Base-by-base conservation (phyloP, 495 filamentous ascomycete genomes). In the Tuber calosporum region DNA sequence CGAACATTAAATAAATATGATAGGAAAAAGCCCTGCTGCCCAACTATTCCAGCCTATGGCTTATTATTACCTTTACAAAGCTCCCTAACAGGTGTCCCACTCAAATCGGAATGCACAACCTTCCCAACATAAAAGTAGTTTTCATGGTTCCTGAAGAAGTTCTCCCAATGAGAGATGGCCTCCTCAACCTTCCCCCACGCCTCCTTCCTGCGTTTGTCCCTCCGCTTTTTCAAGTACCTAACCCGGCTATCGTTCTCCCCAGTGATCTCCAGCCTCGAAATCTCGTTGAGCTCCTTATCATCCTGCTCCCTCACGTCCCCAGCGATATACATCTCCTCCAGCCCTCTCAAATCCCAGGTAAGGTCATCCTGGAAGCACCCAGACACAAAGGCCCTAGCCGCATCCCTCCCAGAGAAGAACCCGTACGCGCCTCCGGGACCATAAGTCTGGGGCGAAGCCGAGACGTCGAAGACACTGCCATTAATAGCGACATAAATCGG, bases 401-500 rank as follows among this genome's bases (percentile, higher is more conserved):
- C 95, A 83, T 99, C 95, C 26, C 86, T 85, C 41, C 95, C 95
- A 0, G 93, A 86, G 83, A 99, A 97, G 84, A 92, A 91, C 70
- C 88, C 85, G 86, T 99, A 99, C 67, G 86, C 87, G 3, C 95
- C 96, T 26, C 92, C 94, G 0, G 93, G 92, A 1, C 95, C 94
- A 87, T 99, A 99, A 77, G 90, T 89, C 30, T 84, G 83, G 0
- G 86, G 88, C 75, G 90, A 91, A 8, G 87, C 84, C 19, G 90
- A 90, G 45, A 99, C 96, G 83, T 99, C 95, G 87, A 93, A 98
- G 85, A 99, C 92, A 73, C 87, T 90, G 70, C 93, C 92, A 85
- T 99, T 99, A 67, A 99, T 87, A 70, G 92, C 93, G 68, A 99
- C 86, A 83, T 96, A 94, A 82, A 99, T 89, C 5, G 95, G 96